Base-by-base conservation (phyloP, 129 eudicot species). In the Glebionis coronaria region DNA sequence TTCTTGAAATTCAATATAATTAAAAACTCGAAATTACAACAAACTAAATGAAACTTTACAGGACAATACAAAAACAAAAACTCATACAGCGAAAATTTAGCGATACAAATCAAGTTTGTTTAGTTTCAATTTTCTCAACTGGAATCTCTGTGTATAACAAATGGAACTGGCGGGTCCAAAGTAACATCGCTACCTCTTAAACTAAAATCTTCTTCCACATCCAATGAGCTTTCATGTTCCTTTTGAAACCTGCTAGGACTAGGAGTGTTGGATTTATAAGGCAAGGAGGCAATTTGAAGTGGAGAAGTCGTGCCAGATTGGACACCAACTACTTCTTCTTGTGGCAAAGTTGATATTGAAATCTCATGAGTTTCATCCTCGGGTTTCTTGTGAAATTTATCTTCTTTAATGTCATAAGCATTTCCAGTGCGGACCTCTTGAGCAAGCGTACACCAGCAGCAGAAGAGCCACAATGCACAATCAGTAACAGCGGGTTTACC, bases 401-500 rank as follows among this genome's bases (percentile, higher is more conserved):
- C 88, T 31, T 93, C 95, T 25, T 82, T 78, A 2, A 93, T 72
- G 9, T 93, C 98, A 57, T 93, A 93, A 15, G 65, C 45, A 78
- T 93, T 88, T 35, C 92, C 98, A 11, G 98, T 93, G 16, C 98
- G 82, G 18, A 86, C 98, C 80, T 93, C 98, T 73, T 93, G 98
- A 64, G 98, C 96, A 76, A 93, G 88, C 0, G 98, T 71, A 62
- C 98, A 93, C 96, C 98, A 93, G 63, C 98, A 93, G 74, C 98
- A 93, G 68, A 72, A 93, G 76, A 93, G 95, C 98, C 98, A 93
- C 38, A 84, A 72, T 18, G 82, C 87, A 77, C 90, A 93, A 72
- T 93, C 98, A 5, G 90, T 53, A 53, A 93, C 81, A 73, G 80
- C 84, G 2, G 97, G 90, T 68, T 75, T 80, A 27, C 89, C 85